Evolutionary conservation across 202 grass and related monocot species (phyloP).

Genomic region (Carex arenaria): DNA sequence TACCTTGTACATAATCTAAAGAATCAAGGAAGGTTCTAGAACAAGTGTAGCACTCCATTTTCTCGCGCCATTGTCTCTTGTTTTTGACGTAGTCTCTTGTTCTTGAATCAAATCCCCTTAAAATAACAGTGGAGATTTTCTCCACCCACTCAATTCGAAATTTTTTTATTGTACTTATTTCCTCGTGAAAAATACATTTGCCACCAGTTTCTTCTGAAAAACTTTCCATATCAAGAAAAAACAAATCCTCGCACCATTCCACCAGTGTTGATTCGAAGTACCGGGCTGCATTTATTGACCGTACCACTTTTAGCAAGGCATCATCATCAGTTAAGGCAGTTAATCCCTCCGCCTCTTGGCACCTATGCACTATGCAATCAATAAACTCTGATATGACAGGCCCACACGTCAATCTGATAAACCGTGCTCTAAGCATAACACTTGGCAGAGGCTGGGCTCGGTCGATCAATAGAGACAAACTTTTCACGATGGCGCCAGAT

Average conservation of each 20-base stretch:
- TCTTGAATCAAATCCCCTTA: slow-evolving; percentile 70
- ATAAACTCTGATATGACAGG: slow-evolving; percentile 57
- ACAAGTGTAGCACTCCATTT: slow-evolving; percentile 43
- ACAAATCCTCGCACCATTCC: slow-evolving; percentile 87
- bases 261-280: slow-evolving; percentile 50
- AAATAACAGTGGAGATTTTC: slow-evolving; percentile 73
- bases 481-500: slow-evolving; percentile 37
- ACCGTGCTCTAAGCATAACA: slow-evolving; percentile 62
- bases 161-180: slow-evolving; percentile 45
- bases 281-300: slow-evolving; percentile 65
- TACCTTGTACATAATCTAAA: slow-evolving; percentile 70
- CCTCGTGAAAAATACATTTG: slow-evolving; percentile 54
- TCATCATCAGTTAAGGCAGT: slow-evolving; percentile 91
- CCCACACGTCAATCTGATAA: slow-evolving; percentile 54
- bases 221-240: slow-evolving; percentile 95
- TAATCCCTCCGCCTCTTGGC: slow-evolving; percentile 94
- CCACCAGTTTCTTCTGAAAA: slow-evolving; percentile 9
- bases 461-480: slow-evolving; percentile 76
- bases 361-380: slow-evolving; percentile 66
- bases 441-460: slow-evolving; percentile 63
- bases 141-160: slow-evolving; percentile 82
- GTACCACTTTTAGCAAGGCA: slow-evolving; percentile 62
- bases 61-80: slow-evolving; percentile 75
- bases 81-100: slow-evolving; percentile 79
- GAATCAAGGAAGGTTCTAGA: slow-evolving; percentile 57